A percentile compares a stretch with the other conserved stretches of the same genome.
Conservation (phyloP, 495 filamentous ascomycete genomes). For the Aspergillus bridgeri region DNA sequence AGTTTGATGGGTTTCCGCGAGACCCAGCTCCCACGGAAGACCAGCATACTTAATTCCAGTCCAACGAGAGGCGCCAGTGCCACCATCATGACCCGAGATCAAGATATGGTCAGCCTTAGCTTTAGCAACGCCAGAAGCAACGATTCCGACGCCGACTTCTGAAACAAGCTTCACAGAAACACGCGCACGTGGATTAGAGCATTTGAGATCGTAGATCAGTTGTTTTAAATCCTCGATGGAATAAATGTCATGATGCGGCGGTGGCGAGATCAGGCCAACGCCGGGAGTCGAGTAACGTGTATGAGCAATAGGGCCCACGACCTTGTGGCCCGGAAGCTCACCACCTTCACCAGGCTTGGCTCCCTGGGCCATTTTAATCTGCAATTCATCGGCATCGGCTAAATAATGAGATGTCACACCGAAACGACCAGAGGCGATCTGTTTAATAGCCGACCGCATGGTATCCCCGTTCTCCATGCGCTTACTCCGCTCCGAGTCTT, state of each 20-base stretch:
- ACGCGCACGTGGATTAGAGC: conserved; percentile 89
- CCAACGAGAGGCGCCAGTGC: conserved; percentile 97
- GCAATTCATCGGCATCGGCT: conserved; percentile 96
- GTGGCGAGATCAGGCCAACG: conserved; percentile 97
- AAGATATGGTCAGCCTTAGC: conserved; percentile 97
- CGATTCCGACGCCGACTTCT: conserved; percentile 96
- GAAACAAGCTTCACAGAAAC: conserved; percentile 99
- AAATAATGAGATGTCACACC: conserved; percentile 98
- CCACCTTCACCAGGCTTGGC: conserved; percentile 98
- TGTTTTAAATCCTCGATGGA: conserved; percentile 99
- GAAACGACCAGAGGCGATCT: conserved; percentile 96
- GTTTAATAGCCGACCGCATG: conserved; percentile 98
- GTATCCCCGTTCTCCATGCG: conserved; percentile 90
- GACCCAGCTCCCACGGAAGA: conserved; percentile 95
- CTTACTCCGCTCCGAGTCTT: conserved; percentile 89
- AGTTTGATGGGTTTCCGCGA: conserved; percentile 98
- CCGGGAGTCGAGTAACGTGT: conserved; percentile 98
- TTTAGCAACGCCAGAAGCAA: conserved; percentile 97
- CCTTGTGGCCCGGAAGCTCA: conserved; percentile 97
- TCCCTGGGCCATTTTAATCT: conserved; percentile 99
- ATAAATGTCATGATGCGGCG: conserved; percentile 99
- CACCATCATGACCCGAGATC: conserved; percentile 97
- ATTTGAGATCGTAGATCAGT: conserved; percentile 97
- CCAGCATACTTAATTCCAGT: conserved; percentile 99
- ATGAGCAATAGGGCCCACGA: conserved; percentile 91